Evolutionary conservation across 78 protist species (phyloP).

Genomic region (slime mould (Dictyostelium discoideum)): dicty_2.7 NC_007090.3:1445501-1446000

Average conservation of each 20-base stretch:
- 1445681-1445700: slow-evolving; percentile 10
- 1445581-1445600: slow-evolving; percentile 39
- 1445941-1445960: slow-evolving; percentile 83
- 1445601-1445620: background rate
- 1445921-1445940: slow-evolving; percentile 83
- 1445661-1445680: slow-evolving; percentile 63
- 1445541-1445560: slow-evolving; percentile 79
- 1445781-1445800: slow-evolving; percentile 12
- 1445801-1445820: slow-evolving; percentile 56
- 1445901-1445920: slow-evolving; percentile 88
- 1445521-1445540: background rate
- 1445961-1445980: slow-evolving; percentile 86
- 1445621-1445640: slow-evolving; percentile 36
- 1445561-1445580: slow-evolving; percentile 21
- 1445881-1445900: slow-evolving; percentile 30
- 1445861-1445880: slow-evolving; percentile 18
- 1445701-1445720: slow-evolving; percentile 63
- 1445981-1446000: slow-evolving; percentile 65
- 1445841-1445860: slow-evolving; percentile 56
- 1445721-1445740: slow-evolving; percentile 57
- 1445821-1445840: slow-evolving; percentile 16
- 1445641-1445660: slow-evolving; percentile 15
- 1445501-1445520: slow-evolving; percentile 30
- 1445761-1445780: slow-evolving; percentile 9
- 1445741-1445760: slow-evolving; percentile 44